Evolutionary conservation across 1,139 yeast species (phyloP).

Genomic region (Yamadazyma songkhlaensis): DNA sequence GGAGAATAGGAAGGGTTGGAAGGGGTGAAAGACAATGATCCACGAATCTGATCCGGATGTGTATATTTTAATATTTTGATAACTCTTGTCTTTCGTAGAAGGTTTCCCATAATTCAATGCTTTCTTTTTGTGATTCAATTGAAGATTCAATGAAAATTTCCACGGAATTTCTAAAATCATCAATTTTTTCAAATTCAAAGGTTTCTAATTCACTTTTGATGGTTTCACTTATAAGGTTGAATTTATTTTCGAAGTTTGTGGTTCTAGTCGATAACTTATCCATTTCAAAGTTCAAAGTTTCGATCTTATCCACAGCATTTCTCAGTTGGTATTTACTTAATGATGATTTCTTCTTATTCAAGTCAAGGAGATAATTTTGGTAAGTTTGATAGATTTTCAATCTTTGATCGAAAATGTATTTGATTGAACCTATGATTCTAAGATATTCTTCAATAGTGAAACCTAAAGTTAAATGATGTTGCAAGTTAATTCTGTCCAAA

Average conservation of each 20-base stretch:
- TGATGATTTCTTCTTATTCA: constrained; percentile 44
- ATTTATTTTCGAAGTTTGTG: constrained; percentile 52
- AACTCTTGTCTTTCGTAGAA: constrained; percentile 55
- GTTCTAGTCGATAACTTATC: constrained; percentile 58
- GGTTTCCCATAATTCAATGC: constrained; percentile 94
- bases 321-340: constrained; percentile 59
- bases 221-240: constrained; percentile 58
- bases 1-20: not conserved
- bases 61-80: constrained; percentile 15
- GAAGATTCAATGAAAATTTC: constrained; percentile 90
- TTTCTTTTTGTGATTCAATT: constrained; percentile 90
- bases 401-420: constrained; percentile 73
- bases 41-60: too few species aligned
- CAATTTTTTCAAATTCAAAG: constrained; percentile 75
- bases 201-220: constrained; percentile 66
- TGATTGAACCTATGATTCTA: constrained; percentile 73
- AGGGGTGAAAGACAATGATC: not conserved
- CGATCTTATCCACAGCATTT: constrained; percentile 63
- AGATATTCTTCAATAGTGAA: constrained; percentile 86
- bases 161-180: constrained; percentile 84
- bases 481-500: constrained; percentile 75
- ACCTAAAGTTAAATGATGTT: constrained; percentile 84
- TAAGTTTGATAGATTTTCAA: constrained; percentile 64
- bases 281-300: constrained; percentile 54
- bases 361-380: constrained; percentile 43